Evolutionary conservation across 108 stramenopile genomes (phyloP).

Genomic region (Ochromonas danica): DNA sequence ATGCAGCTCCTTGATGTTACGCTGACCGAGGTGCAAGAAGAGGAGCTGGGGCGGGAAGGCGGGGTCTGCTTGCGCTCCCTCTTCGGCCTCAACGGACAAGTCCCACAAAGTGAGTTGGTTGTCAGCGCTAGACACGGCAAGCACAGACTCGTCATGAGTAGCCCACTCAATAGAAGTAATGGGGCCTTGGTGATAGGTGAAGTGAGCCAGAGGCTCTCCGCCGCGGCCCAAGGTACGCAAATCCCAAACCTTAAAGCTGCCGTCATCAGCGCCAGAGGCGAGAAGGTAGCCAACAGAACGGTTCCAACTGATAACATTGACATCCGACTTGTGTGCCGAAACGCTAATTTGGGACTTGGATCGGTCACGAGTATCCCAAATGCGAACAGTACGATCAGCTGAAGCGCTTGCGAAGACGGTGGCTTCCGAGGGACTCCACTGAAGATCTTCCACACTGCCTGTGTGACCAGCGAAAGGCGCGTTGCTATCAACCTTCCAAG

Average conservation of each 20-base stretch:
- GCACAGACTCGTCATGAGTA: conserved; percentile 90
- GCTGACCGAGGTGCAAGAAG: conserved; percentile 89
- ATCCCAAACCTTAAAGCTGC: conserved; percentile 85
- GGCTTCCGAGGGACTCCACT: conserved; percentile 87
- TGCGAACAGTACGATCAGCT: conserved; percentile 74
- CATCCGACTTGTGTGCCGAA: conserved; percentile 71
- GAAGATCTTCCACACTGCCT: conserved; percentile 83
- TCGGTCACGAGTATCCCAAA: conserved; percentile 84
- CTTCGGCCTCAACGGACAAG: conserved; percentile 92
- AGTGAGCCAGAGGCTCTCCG: conserved; percentile 69
- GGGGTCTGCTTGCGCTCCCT: conserved; percentile 48
- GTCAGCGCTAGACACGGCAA: conserved; percentile 76
- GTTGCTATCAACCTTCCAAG: conserved; percentile 2
- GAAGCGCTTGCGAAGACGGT: conserved; percentile 80
- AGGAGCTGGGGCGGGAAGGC: conserved; percentile 90
- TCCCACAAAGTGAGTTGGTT: conserved; percentile 88
- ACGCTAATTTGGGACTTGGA: conserved; percentile 70
- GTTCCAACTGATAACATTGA: conserved; percentile 97
- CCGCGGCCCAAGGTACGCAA: conserved; percentile 68
- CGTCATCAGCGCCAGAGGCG: conserved; percentile 90
- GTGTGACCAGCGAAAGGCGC: conserved; percentile 52
- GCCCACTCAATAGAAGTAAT: conserved; percentile 94
- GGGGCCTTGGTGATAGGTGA: conserved; percentile 76
- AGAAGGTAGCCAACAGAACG: conserved; percentile 77
- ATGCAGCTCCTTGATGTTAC: conserved; percentile 86